phyloP scores from a whole-genome alignment of 2,329 filamentous ascomycete genomes.

The Metarhizium brunneum region DNA sequence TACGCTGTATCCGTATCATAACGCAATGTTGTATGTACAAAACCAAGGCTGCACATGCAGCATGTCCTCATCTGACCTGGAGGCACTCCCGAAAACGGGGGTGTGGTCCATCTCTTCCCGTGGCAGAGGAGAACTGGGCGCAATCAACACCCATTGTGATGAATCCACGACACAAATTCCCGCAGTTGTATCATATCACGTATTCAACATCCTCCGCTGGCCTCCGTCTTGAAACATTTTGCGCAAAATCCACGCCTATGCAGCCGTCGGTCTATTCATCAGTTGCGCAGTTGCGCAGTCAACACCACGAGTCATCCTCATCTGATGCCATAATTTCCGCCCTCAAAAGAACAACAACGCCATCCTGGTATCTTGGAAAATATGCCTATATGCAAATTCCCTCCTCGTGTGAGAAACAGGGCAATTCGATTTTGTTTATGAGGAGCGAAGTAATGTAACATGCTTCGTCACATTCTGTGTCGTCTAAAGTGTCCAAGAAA shows the following conservation, averaged over 20 bases:
- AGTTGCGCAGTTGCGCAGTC: not conserved
- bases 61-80: not conserved
- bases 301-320: not conserved
- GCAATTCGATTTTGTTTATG: conserved; percentile 4
- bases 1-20: conserved; percentile 3
- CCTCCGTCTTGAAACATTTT: not conserved
- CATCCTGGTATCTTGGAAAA: conserved; percentile 29
- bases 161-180: not conserved
- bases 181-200: not conserved
- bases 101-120: not conserved
- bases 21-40: conserved; percentile 1
- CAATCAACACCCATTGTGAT: not conserved
- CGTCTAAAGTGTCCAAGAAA: conserved; percentile 16
- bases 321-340: not conserved
- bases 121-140: not conserved
- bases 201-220: not conserved
- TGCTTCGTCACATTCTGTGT: conserved; percentile 20
- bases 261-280: not conserved
- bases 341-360: conserved; percentile 25
- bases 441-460: conserved; percentile 18
- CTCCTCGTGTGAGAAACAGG: not conserved
- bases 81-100: not conserved
- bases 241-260: conserved; percentile 11
- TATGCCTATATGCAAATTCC: conserved; percentile 6
- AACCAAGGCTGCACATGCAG: not conserved